Evolutionary conservation across 1,284 basidiomycete species (phyloP), one percentile per base, ranked within the genome.

Genomic region (Fomitiporia mediterranea): DNA sequence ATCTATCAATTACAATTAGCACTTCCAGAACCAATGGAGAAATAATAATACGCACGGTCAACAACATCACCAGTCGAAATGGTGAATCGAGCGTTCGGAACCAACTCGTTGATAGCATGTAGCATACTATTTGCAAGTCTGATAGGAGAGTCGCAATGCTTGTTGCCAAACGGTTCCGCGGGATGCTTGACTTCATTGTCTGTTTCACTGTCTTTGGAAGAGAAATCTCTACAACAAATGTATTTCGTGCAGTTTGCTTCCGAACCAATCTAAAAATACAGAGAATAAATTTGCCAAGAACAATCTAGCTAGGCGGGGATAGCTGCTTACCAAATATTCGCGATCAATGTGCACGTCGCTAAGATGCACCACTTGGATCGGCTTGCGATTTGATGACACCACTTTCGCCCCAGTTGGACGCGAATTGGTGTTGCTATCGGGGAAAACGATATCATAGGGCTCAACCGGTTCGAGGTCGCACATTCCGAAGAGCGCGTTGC

Each of bases 21-120:
- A 15, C 32, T 37, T 8, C 25, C 11, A 40, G 21, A 32, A 15
- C 9, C 9, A 32, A 49, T 34, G n/a, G n/a, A n/a, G n/a, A n/a
- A 42, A 11, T 27, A 32, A 34, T 35, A 50, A 32, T 37, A 66
- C 68, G 47, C 55, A 78, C 81, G 79, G 70, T 82, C 81, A 7
- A 83, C 73, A 4, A 83, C 77, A 62, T 84, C 82, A 4, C 82
- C 82, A 15, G 81, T 84, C 58, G 83, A 83, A 43, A 84, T 76
- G 2, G 78, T 74, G 62, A 82, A 82, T 11, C 67, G 66, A 4
- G 75, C 73, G 44, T 72, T 68, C 19, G 72, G 67, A 9, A 66
- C 68, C 47, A 71, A 67, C 40, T 73, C 37, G 30, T 67, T 63
- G 11, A 71, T 71, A 15, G 74, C 75, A 6, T 67, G 66, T 1